Conservation (phyloP, 73 alveolate genomes). For the Paramecium pentaurelia region DNA sequence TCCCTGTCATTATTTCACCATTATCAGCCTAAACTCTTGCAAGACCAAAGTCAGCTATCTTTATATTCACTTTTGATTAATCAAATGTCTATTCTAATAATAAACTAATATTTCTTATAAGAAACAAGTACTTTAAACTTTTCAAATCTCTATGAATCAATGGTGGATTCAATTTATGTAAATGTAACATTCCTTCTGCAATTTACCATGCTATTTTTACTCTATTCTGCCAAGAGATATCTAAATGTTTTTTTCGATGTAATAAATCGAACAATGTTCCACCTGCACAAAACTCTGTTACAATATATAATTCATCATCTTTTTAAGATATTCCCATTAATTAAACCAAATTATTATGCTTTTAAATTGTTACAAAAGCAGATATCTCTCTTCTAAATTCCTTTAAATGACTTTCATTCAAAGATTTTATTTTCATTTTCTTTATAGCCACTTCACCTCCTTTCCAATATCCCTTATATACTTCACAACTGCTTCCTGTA, state of each 20-base stretch:
- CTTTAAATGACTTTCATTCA: slow-evolving; percentile 72
- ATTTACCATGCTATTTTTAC: slow-evolving; percentile 84
- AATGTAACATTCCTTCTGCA: slow-evolving; percentile 95
- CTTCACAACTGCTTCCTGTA: slow-evolving; percentile 73
- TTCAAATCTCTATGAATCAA: slow-evolving; percentile 96
- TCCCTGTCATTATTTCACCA: slow-evolving; percentile 74
- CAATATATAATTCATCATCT: slow-evolving; percentile 70
- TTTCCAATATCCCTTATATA: slow-evolving; percentile 86
- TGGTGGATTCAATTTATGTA: slow-evolving; percentile 88
- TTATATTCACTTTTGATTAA: slow-evolving; percentile 74
- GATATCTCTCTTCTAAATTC: slow-evolving; percentile 92
- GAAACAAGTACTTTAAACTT: slow-evolving; percentile 73
- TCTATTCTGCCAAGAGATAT: slow-evolving; percentile 85
- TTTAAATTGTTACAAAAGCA: slow-evolving; percentile 70
- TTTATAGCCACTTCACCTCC: slow-evolving; percentile 95
- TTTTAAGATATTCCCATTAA: slow-evolving; percentile 89
- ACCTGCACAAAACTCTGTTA: slow-evolving; percentile 96
- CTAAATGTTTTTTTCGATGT: slow-evolving; percentile 78
- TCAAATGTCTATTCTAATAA: slow-evolving; percentile 73
- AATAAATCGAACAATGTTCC: slow-evolving; percentile 90
- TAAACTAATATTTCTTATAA: slow-evolving; percentile 57
- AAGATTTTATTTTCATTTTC: slow-evolving; percentile 68
- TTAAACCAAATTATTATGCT: slow-evolving; percentile 88
- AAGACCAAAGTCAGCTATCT: slow-evolving; percentile 97
- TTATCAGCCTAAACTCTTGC: slow-evolving; percentile 75